Percentiles rank a stretch among this genome's conserved stretches.
Conservation (phyloP, 139 green algal genomes). For the Tetraselmis striata region DNA sequence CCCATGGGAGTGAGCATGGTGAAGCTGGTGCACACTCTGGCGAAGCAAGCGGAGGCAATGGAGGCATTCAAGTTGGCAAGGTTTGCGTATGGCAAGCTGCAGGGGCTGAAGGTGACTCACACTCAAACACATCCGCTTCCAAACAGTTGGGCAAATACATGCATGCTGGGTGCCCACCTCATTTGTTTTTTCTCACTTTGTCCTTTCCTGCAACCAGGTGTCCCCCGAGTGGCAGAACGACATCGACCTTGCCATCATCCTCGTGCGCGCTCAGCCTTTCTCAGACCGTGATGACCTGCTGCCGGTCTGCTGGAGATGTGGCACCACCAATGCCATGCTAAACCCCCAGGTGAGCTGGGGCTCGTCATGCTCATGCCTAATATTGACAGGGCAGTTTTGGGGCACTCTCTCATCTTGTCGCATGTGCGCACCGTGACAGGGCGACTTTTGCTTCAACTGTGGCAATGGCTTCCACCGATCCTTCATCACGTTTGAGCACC, state of each 20-base stretch:
- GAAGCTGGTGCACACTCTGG: conserved; percentile 47
- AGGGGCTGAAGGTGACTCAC: conserved; percentile 19
- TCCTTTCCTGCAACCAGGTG: neutral
- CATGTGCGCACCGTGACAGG: too few species aligned
- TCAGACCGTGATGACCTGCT: conserved; percentile 62
- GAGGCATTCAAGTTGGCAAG: conserved; percentile 73
- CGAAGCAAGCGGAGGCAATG: conserved; percentile 45
- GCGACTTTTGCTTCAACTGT: conserved; percentile 68
- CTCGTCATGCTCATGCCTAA: neutral
- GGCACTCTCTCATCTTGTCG: too few species aligned
- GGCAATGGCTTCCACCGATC: conserved; percentile 57
- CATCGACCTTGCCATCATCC: conserved; percentile 28
- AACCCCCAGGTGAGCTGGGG: conserved; percentile 49
- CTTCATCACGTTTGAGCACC: conserved; percentile 75
- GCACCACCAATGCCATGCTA: conserved; percentile 55
- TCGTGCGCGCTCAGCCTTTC: conserved; percentile 39
- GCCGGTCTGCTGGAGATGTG: conserved; percentile 70
- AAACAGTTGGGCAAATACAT: neutral
- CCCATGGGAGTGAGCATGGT: conserved; percentile 18
- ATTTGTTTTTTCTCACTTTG: neutral
- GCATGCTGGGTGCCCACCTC: neutral
- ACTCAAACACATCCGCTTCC: too few species aligned
- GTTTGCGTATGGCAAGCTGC: conserved; percentile 66
- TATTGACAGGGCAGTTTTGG: too few species aligned
- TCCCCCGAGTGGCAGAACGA: conserved; percentile 17